Evolutionary conservation across 2,329 filamentous ascomycete species (phyloP).

Genomic region (Sordariomycetes sp.): DNA sequence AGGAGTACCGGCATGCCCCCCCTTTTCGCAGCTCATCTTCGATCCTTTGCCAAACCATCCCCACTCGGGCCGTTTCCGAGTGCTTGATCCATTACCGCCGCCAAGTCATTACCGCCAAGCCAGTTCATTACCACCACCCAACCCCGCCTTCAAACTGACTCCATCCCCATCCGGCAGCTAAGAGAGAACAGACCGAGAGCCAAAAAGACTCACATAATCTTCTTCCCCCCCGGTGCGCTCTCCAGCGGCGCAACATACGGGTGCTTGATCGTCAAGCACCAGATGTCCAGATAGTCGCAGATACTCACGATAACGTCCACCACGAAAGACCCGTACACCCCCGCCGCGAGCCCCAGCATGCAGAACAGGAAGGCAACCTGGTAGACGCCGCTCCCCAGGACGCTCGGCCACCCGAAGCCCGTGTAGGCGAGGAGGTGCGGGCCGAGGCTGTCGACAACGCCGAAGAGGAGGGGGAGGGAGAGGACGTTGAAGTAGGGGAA

Average conservation of each 20-base stretch:
- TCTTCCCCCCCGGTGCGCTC: constrained; percentile 21
- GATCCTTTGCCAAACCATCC: no score
- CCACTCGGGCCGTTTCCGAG: no score
- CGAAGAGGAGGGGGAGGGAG: constrained; percentile 61
- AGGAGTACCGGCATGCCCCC: no score
- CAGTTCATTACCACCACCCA: no score
- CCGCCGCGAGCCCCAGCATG: constrained; percentile 71
- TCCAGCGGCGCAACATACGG: constrained; percentile 34
- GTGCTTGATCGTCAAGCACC: constrained; percentile 96
- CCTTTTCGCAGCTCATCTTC: no score
- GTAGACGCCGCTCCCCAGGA: constrained; percentile 64
- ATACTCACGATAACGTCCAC: constrained; percentile 96
- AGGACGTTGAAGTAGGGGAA: constrained; percentile 91
- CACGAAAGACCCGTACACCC: constrained; percentile 95
- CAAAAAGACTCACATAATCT: not conserved
- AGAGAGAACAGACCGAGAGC: not conserved
- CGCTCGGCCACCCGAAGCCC: constrained; percentile 63
- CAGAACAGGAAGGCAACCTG: constrained; percentile 86
- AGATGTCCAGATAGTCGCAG: constrained; percentile 96
- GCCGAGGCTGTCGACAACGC: constrained; percentile 68
- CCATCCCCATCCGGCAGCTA: not conserved
- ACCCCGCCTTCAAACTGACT: no score
- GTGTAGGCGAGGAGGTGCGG: constrained; percentile 46
- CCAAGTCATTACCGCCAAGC: no score
- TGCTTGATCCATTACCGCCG: no score